phyloP scores from a whole-genome alignment of 2,329 filamentous ascomycete species.

The Phaeoacremonium minimum region DNA sequence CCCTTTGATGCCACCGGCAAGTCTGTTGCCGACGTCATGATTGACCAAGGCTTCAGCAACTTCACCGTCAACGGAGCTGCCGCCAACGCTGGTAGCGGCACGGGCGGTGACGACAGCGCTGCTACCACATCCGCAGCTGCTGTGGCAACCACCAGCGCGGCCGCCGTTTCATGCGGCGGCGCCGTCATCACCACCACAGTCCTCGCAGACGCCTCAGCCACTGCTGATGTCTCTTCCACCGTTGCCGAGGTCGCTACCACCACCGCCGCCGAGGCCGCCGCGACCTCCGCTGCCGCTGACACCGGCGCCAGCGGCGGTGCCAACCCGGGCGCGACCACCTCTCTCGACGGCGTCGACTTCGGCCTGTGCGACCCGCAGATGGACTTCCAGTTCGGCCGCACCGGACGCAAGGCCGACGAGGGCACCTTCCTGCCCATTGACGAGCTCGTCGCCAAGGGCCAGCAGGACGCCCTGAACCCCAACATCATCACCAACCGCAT shows the following conservation, averaged over 20 bases:
- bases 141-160: constrained; percentile 32
- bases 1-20: constrained; percentile 54
- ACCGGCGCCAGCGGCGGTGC: constrained; percentile 8
- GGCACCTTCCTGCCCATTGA: constrained; percentile 57
- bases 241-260: constrained; percentile 5
- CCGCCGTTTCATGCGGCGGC: constrained; percentile 55
- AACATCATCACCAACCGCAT: constrained; percentile 58
- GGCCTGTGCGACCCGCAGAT: constrained; percentile 45
- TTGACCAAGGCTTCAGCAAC: constrained; percentile 55
- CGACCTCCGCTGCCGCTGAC: constrained; percentile 1
- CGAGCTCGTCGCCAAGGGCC: constrained; percentile 47
- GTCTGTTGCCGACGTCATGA: constrained; percentile 59
- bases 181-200: constrained; percentile 49
- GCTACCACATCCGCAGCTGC: constrained; percentile 15
- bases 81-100: not conserved
- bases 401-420: constrained; percentile 43
- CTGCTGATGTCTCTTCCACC: constrained; percentile 6
- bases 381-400: constrained; percentile 51
- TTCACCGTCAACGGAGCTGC: constrained; percentile 38
- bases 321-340: constrained; percentile 5
- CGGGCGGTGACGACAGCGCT: constrained; percentile 17
- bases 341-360: constrained; percentile 36
- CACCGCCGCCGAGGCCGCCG: constrained; percentile 1
- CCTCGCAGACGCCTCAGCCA: too few relatives aligned
- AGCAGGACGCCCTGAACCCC: constrained; percentile 7